A percentile compares a stretch with the other conserved stretches of the same genome.
Conservation (phyloP, 805 yeast genomes). For the Kluyveromyces starmeri region DNA sequence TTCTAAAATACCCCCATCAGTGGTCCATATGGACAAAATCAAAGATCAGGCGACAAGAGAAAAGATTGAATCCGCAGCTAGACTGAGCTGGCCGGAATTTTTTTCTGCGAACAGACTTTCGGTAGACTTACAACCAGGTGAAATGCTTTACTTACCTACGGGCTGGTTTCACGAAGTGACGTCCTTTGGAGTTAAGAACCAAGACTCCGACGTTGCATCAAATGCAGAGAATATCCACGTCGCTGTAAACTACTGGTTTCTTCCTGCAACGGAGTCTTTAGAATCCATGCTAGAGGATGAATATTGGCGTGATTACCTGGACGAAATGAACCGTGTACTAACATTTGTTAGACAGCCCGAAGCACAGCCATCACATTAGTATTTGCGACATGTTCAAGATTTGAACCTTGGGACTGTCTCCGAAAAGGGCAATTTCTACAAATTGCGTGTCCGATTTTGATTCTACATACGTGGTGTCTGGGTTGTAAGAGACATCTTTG, state of each 20-base stretch:
- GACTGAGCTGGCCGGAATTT: conserved; percentile 42
- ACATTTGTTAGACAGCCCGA: background rate
- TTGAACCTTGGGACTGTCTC: no score
- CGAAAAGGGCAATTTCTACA: no score
- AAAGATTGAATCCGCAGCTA: conserved; percentile 31
- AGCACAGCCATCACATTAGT: no score
- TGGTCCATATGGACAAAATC: conserved; percentile 52
- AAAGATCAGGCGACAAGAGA: conserved; percentile 20
- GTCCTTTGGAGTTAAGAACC: conserved; percentile 38
- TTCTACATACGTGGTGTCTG: no score
- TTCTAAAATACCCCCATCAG: conserved; percentile 51
- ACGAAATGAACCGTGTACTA: no score
- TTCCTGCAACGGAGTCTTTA: conserved; percentile 43
- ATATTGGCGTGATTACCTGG: conserved; percentile 48
- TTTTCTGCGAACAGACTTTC: conserved; percentile 33
- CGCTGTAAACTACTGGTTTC: conserved; percentile 69
- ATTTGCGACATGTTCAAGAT: no score
- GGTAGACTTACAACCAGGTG: conserved; percentile 49
- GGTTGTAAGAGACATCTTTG: no score
- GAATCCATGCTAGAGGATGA: conserved; percentile 36
- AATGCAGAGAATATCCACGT: conserved; percentile 42
- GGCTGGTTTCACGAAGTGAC: conserved; percentile 84
- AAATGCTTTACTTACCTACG: conserved; percentile 61
- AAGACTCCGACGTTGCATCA: no score
- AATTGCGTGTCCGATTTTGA: no score